Evolutionary conservation across 208 protist genomes (phyloP), one percentile per base, ranked within the genome.

Genomic region (Strigomonas culicis): DNA sequence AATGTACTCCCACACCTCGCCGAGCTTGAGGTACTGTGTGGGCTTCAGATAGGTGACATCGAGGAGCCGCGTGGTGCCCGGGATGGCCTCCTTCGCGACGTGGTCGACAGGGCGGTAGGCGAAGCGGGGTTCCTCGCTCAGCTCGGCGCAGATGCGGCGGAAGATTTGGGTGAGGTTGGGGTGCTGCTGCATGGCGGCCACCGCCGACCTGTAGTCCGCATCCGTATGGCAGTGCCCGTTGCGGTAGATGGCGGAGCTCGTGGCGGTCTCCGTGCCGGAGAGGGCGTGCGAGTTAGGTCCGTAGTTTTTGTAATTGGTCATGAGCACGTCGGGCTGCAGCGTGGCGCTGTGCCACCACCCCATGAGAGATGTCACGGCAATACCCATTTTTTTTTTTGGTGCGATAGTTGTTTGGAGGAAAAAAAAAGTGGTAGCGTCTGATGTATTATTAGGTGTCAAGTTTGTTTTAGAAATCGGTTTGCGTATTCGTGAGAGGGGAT

Each of bases 31-130:
- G 31, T 68, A 36, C 8, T 46, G 17, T 7, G 74, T 71, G n/a
- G 53, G 49, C 3, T 34, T 56, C 13, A 94, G 66, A 63, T 94
- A 79, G 2, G 76, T 78, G 6, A 89, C 32, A 27, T 88, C 75
- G 22, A 84, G 30, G 15, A 30, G 50, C 68, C 66, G 58, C 11
- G 10, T 28, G 13, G 43, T 24, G 55, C 61, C 69, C 47, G 46
- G 28, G n/a, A 70, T 63, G 27, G 57, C 50, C 49, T 75, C 64
- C 43, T 72, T 56, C n/a, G 72, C 34, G 4, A 63, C 63, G 24
- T 63, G 67, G 27, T 34, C 44, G 44, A 80, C 34, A 3, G 78
- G 72, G 10, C 82, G 65, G 50, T 87, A 92, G 31, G 60, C 67
- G 34, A 89, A 69, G 1, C 51, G 66, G 1, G 25, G 55, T 25